Evolutionary conservation across 176 grass and related monocot genomes (phyloP), one percentile per base, ranked within the genome.

Genomic region (Paspalum notatum): DNA sequence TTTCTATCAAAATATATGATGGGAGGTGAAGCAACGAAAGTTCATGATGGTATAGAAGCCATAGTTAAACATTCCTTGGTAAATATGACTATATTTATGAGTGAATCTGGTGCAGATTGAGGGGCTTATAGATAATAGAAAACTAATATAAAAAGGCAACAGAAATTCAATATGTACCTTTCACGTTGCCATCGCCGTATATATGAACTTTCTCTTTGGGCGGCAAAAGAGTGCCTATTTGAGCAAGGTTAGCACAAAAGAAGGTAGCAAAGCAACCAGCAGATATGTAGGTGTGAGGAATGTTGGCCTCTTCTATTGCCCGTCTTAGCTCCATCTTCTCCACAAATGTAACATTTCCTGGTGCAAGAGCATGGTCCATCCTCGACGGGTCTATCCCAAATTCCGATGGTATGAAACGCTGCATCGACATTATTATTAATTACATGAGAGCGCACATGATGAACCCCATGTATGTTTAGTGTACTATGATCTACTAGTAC

Each of bases 341-440:
- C 0, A 47, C 66, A 21, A 97, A 93, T 12, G 77, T 0, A 65
- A 58, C 14, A 32, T 70, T 87, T 9, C 91, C 91, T 1, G 86
- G 91, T 62, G 75, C 87, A 43, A 89, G 75, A n/a, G 94, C 88
- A 21, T 91, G 51, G 0, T 6, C 64, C 94, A 97, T 91, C 25
- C 76, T 82, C 1, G 75, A 62, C 8, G 87, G 86, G 59, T 97
- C 90, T 56, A 78, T 71, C 13, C 91, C 94, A 1, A 93, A 97
- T 46, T 97, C 88, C 1, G 94, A 97, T 4, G 91, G 94, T 43
- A 93, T 6, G 69, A 85, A 97, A 26, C 84, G 75, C 86, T 93
- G 86, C 49, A 15, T 22, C 2, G 0, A 65, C 7, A 71, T 18
- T 47, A 32, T 32, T 2, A 32, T 32, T 2, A 32, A 32, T 32